Evolutionary conservation across 78 protist species (phyloP), one percentile per base, ranked within the genome.

Genomic region (Dictyostelium citrinum): DNA sequence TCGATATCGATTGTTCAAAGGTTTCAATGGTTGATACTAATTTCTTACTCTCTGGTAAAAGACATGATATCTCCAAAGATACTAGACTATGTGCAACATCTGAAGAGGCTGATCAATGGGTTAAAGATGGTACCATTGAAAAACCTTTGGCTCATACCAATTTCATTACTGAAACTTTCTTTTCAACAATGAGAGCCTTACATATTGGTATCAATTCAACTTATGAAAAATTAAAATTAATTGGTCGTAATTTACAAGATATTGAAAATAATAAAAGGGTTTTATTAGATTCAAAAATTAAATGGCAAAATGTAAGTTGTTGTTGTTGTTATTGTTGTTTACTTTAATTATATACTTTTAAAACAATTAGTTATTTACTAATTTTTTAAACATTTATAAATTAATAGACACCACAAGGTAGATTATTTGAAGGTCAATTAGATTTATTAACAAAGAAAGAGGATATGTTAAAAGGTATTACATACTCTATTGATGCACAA

Each of bases 161-260:
- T 51, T 90, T 90, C 49, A 81, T 90, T 17, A 90, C 95, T 3
- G 95, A 90, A 67, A 80, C 88, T 45, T 90, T 90, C 90, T 90
- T 90, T 83, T 61, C 82, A 29, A 71, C 95, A 27, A 39, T 90
- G 1, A 39, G 95, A 67, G 70, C 76, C 6, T 43, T 88, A 43
- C 93, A 88, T 35, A 78, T 78, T 79, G 93, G 80, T 61, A 37
- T 88, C 12, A 78, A 61, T 35, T 39, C 85, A 35, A 20, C 86
- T 2, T 67, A 77, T 55, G 31, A 20, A 43, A 58, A 75, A 43
- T 43, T 88, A 9, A 78, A 78, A 46, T 27, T 61, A 33, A 67
- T 78, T 46, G 43, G 27, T 27, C 9, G 81, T 60, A 41, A 72
- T 33, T 31, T 88, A 9, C 72, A 60, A 61, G 93, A 76, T 10